Evolutionary conservation across 2,329 filamentous ascomycete species (phyloP).

Genomic region (Lojkania enalia): DNA sequence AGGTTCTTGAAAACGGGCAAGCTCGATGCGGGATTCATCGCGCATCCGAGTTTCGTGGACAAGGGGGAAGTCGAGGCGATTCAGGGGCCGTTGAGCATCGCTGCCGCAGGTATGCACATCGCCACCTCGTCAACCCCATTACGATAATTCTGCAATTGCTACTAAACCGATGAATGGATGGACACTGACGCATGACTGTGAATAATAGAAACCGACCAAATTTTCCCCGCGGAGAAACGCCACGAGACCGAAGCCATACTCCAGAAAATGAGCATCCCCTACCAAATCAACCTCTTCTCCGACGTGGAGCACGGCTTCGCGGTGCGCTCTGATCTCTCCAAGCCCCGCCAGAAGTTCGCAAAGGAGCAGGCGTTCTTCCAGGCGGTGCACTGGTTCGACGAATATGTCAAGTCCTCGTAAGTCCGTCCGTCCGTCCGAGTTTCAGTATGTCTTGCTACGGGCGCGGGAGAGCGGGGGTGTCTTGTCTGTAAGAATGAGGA

Average conservation of each 20-base stretch:
- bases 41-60: constrained; percentile 76
- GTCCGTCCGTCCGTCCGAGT: neutral
- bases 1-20: constrained; percentile 64
- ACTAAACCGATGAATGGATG: too few relatives aligned
- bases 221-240: constrained; percentile 62
- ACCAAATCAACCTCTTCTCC: constrained; percentile 77
- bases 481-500: neutral
- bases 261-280: constrained; percentile 57
- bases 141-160: too few relatives aligned
- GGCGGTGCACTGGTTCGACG: constrained; percentile 76
- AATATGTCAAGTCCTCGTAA: constrained; percentile 53
- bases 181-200: neutral
- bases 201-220: constrained; percentile 57
- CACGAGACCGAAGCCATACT: constrained; percentile 64
- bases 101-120: constrained; percentile 60
- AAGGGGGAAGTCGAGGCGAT: constrained; percentile 63
- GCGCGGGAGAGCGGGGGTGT: constrained; percentile 5
- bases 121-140: too few relatives aligned
- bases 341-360: constrained; percentile 64
- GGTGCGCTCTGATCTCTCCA: constrained; percentile 65
- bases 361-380: constrained; percentile 83
- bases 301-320: constrained; percentile 75
- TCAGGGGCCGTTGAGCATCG: constrained; percentile 61
- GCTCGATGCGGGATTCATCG: constrained; percentile 71
- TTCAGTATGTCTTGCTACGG: neutral